Evolutionary conservation across 805 yeast genomes (phyloP).

Genomic region (Pichia pseudocactophila): DNA sequence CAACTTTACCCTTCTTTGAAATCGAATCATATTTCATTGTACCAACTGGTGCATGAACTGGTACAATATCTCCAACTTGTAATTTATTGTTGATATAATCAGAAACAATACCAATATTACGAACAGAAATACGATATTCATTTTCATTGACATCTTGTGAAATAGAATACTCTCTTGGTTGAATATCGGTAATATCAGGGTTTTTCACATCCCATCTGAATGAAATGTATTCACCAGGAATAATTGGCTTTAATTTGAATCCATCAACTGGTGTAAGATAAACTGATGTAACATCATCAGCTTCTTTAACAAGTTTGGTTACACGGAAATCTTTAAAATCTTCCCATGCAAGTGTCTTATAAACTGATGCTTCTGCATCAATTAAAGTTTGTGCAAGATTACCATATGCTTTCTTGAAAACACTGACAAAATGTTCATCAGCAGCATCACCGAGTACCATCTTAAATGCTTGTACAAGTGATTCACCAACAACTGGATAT

Average conservation of each 20-base stretch:
- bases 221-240: conserved; percentile 41
- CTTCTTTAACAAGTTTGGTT: conserved; percentile 33
- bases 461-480: conserved; percentile 44
- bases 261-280: conserved; percentile 40
- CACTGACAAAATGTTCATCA: conserved; percentile 46
- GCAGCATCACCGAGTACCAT: conserved; percentile 52
- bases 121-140: conserved; percentile 53
- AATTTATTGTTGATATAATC: conserved; percentile 39
- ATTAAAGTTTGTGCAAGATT: conserved; percentile 55
- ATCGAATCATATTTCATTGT: conserved; percentile 32
- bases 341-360: conserved; percentile 40
- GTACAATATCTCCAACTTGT: conserved; percentile 38
- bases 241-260: conserved; percentile 13
- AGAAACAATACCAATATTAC: conserved; percentile 45
- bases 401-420: conserved; percentile 61
- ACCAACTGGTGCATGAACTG: conserved; percentile 55
- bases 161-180: conserved; percentile 52
- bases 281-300: conserved; percentile 40
- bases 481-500: conserved; percentile 54
- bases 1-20: conserved; percentile 24
- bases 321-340: conserved; percentile 49
- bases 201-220: conserved; percentile 28
- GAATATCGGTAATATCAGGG: conserved; percentile 22
- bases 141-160: conserved; percentile 30
- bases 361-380: conserved; percentile 41